Base-by-base conservation (phyloP, 257 asterid species). In the Misopates orontium region DNA sequence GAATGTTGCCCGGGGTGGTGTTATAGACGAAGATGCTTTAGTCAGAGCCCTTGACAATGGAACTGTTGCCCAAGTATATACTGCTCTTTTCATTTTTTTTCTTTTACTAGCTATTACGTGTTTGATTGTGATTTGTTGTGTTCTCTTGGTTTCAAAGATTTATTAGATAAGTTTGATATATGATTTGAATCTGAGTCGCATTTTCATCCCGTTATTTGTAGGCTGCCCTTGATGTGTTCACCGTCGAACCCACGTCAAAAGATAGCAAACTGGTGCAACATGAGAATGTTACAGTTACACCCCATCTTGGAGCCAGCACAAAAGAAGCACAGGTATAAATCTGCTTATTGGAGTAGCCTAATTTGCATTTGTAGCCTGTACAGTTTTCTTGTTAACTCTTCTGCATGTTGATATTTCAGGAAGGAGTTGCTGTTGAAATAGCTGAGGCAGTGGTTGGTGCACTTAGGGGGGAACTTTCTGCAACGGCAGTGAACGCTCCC, bases 361-460 rank as follows among this genome's bases (percentile, higher is more conserved):
- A 31, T 24, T 57, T 53, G 45, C 48, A 28, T 56, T 17, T 32
- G 0, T 16, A 4, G 15, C 44, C 47, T 15, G 13, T 48, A 18
- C 13, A 40, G 8, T 51, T 31, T 51, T 17, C 52, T 42, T 18
- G 21, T 28, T 44, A 66, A 62, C 36, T 7, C 48, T 39, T 23
- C 42, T 49, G 8, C 49, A 36, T 12, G 25, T 60, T 53, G 54
- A 22, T 52, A 53, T 69, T 70, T 44, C 79, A 92, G 99, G 99
- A 93, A 86, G 99, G 97, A 55, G 99, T 93, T 59, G 99, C 99
- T 8, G 82, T 93, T 53, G 99, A 93, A 79, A 90, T 93, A 74
- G 97, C 99, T 5, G 99, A 93, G 83, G 99, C 99, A 13, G 99
- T 93, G 66, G 97, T 88, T 60, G 99, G 97, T 57, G 99, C 99